Conservation (phyloP, 495 filamentous ascomycete species). For the Aspergillus saccharolyticus region DNA sequence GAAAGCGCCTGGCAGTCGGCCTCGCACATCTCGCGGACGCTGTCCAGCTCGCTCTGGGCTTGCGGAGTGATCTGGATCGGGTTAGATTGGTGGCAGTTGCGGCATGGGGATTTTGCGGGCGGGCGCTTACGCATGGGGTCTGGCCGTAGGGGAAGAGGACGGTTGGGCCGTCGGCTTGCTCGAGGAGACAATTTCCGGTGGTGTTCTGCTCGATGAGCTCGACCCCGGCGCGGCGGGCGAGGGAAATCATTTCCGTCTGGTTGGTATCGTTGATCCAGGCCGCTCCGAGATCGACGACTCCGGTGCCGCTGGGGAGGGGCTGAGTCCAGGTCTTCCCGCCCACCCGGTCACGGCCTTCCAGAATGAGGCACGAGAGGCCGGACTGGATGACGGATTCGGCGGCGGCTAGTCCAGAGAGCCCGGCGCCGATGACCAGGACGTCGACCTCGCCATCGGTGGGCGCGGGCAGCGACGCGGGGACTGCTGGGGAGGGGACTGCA, state of each 20-base stretch:
- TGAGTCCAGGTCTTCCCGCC: constrained; percentile 44
- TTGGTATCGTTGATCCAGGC: constrained; percentile 51
- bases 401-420: constrained; percentile 43
- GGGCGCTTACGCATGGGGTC: constrained; percentile 24
- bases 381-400: constrained; percentile 33
- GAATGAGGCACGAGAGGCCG: constrained; percentile 36
- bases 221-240: constrained; percentile 31
- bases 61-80: constrained; percentile 2
- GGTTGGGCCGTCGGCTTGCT: constrained; percentile 25
- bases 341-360: constrained; percentile 45
- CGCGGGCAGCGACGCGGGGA: no score
- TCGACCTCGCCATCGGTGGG: constrained; percentile 58
- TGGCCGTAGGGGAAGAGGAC: constrained; percentile 26
- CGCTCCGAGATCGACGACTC: constrained; percentile 40
- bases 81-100: not conserved
- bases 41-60: constrained; percentile 1
- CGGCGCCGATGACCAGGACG: constrained; percentile 45
- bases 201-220: constrained; percentile 43
- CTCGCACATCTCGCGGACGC: constrained; percentile 21
- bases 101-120: not conserved
- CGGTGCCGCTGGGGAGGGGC: constrained; percentile 16
- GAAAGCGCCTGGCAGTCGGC: constrained; percentile 22
- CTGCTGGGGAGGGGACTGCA: constrained; percentile 53
- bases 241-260: constrained; percentile 34
- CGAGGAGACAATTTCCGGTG: constrained; percentile 27